Evolutionary conservation across 345 rosid genomes (phyloP), one percentile per base, ranked within the genome.

Genomic region (Syzygium aqueum): DNA sequence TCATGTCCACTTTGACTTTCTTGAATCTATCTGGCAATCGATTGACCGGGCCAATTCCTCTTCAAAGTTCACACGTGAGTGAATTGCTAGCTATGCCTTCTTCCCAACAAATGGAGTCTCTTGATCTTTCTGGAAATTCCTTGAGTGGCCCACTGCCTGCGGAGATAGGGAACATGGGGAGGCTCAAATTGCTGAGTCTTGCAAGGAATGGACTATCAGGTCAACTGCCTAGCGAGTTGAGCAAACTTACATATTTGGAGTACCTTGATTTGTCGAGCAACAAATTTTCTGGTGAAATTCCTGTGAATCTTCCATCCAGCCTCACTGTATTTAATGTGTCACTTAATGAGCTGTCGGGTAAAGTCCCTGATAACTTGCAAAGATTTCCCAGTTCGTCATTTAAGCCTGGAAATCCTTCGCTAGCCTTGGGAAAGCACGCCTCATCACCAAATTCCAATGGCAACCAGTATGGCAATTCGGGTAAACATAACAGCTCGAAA

Each of bases 101-200:
- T 86, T 86, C 84, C 88, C 92, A 94, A 56, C 92, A 51, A 51
- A 89, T 96, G 95, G 98, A 95, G 91, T 95, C 89, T 89, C 97
- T 97, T 89, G 99, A 97, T 92, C 98, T 97, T 87, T 97, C 98
- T 21, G 83, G 92, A 73, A 97, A 97, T 91, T 93, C 92, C 85
- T 92, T 97, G 86, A 87, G 89, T 13, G 98, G 97, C 86, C 84
- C 82, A 84, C 91, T 97, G 90, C 95, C 97, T 77, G 90, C 93
- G 12, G 95, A 92, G 78, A 91, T 96, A 56, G 96, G 98, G 84
- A 90, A 93, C 84, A 61, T 95, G 92, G 96, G 86, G 65, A 89
- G 86, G 83, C 94, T 97, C 78, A 92, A 53, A 77, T 89, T 92
- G 91, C 93, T 97, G 87, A 94, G 90, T 91, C 91, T 97, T 85